Conservation (phyloP, 164 flowering plant species). For the Chimonanthus salicifolius region DNA sequence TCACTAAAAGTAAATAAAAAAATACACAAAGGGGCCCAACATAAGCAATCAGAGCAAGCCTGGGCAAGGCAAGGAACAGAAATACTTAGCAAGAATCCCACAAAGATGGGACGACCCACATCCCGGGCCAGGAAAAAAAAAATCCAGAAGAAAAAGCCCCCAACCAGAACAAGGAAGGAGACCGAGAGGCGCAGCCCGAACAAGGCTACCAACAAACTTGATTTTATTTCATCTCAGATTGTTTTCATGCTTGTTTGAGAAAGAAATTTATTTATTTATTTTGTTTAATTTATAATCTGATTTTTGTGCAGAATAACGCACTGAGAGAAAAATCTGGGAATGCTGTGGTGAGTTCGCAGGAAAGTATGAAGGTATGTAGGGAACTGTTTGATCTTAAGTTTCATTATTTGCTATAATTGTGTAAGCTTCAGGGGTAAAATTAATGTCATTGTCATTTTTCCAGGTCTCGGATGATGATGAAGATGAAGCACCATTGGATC, state of each 20-base stretch:
- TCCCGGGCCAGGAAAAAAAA: too few species aligned
- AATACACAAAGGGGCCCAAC: too few species aligned
- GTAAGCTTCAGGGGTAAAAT: neutral
- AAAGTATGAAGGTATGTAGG: constrained; percentile 31
- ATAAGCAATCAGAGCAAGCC: too few species aligned
- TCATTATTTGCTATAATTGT: neutral
- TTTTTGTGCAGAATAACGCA: constrained; percentile 50
- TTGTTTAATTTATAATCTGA: constrained; percentile 3
- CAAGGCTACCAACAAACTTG: neutral
- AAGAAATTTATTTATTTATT: neutral
- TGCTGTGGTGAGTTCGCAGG: constrained; percentile 8
- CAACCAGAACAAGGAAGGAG: neutral
- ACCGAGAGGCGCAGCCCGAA: neutral
- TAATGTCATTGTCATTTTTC: neutral
- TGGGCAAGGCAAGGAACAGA: too few species aligned
- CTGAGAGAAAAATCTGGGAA: constrained; percentile 26
- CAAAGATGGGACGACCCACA: too few species aligned
- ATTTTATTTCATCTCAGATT: neutral
- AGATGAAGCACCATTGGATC: constrained; percentile 40
- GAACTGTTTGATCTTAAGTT: neutral
- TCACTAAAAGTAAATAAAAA: too few species aligned
- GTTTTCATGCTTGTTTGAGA: neutral
- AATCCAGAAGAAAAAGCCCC: too few species aligned
- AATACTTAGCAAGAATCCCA: too few species aligned
- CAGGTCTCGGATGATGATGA: constrained; percentile 55